phyloP scores from a whole-genome alignment of 257 asterid species.

The Haberlea rhodopensis region DNA sequence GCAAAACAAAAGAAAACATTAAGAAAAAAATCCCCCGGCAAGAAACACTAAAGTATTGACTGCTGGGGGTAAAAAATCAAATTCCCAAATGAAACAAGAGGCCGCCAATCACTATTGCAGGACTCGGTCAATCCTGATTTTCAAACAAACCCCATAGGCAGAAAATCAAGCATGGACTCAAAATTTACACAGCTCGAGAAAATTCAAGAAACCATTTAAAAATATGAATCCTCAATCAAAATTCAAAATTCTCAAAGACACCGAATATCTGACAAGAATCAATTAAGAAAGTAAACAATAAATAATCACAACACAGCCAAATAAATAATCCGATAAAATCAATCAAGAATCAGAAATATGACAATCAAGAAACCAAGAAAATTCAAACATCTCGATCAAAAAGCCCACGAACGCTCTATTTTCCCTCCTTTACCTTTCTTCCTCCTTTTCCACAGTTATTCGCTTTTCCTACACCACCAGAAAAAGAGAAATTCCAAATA shows the following conservation, averaged over 20 bases:
- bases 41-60: conserved; percentile 6
- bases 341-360: conserved; percentile 15
- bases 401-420: conserved; percentile 18
- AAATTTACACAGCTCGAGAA: background rate
- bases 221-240: conserved; percentile 14
- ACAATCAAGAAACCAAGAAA: conserved; percentile 18
- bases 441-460: conserved; percentile 29
- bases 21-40: background rate
- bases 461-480: conserved; percentile 21
- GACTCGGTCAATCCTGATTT: background rate
- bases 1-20: background rate
- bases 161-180: conserved; percentile 10
- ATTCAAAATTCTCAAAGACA: background rate
- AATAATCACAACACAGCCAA: background rate
- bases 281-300: no score
- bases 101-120: conserved; percentile 13
- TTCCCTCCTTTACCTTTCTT: conserved; percentile 18
- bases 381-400: background rate
- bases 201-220: background rate
- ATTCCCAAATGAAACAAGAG: conserved; percentile 11
- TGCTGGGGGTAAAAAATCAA: conserved; percentile 18
- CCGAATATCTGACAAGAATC: background rate
- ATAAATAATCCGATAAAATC: background rate
- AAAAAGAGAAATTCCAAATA: conserved; percentile 24
- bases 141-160: background rate